These are phyloP conservation scores for Lentinula sp. DNA, from an alignment of 768 basidiomycete species.

Conservation along the genomic window DNA sequence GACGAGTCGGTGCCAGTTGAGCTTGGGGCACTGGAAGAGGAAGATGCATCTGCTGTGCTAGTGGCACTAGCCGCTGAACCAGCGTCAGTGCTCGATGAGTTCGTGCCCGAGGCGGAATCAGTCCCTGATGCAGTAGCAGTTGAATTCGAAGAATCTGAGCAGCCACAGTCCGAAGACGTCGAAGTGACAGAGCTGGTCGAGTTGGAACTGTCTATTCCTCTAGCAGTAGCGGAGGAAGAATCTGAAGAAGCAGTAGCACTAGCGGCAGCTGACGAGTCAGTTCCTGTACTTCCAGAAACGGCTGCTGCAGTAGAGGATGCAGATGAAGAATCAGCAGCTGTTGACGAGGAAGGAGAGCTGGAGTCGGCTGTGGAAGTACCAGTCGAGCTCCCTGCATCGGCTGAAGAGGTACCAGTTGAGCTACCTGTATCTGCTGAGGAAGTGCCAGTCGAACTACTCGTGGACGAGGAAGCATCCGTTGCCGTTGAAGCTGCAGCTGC, in stretches of 20 bases:
- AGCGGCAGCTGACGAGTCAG: neutral
- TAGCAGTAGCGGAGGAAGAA: neutral
- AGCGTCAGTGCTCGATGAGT: no score
- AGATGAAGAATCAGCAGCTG: neutral
- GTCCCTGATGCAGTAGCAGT: neutral
- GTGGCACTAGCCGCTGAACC: no score
- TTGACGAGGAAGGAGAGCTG: neutral
- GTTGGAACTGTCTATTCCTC: neutral
- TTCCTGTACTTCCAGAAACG: neutral
- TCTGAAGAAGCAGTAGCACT: neutral
- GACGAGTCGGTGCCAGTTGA: neutral
- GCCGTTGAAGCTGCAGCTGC: neutral
- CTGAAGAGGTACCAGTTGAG: neutral
- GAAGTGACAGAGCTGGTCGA: neutral
- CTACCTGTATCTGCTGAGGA: neutral
- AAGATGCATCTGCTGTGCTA: no score
- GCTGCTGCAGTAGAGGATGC: neutral
- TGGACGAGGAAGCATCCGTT: neutral
- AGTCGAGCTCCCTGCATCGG: neutral
- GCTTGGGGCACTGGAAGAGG: neutral
- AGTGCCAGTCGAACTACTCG: neutral
- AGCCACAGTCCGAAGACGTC: neutral
- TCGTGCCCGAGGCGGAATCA: neutral
- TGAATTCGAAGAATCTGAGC: neutral
- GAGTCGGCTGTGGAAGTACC: neutral